Evolutionary conservation across 2,329 filamentous ascomycete species (phyloP).

Genomic region (Talaromyces sp.): DNA sequence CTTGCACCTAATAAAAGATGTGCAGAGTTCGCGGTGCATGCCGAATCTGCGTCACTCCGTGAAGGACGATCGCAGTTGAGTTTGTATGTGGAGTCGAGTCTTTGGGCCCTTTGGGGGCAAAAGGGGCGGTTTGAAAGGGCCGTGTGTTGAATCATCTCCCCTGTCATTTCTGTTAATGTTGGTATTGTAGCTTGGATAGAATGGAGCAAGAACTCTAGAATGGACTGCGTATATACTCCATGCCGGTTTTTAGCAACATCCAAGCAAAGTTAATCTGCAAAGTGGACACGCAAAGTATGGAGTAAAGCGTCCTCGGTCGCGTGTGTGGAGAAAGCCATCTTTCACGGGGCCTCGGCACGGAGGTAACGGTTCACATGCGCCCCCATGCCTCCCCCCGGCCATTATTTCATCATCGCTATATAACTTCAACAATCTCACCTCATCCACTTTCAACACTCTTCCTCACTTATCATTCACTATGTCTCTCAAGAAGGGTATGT

Average conservation of each 20-base stretch:
- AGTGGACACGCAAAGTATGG: neutral
- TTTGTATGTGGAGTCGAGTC: conserved; percentile 8
- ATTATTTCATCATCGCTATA: conserved; percentile 23
- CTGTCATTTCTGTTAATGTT: neutral
- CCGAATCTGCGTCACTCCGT: conserved; percentile 19
- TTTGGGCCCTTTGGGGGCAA: conserved; percentile 8
- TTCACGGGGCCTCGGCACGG: conserved; percentile 24
- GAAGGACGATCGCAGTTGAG: neutral
- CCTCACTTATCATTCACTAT: conserved; percentile 51
- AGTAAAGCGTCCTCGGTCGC: conserved; percentile 9
- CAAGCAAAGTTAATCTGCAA: neutral
- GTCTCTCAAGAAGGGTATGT: conserved; percentile 73
- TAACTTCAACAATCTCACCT: conserved; percentile 11
- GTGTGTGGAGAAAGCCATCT: conserved; percentile 3
- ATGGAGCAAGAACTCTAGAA: too few species aligned
- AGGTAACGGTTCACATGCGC: conserved; percentile 26
- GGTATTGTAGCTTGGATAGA: neutral
- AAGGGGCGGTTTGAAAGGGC: neutral
- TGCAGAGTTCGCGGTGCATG: conserved; percentile 15
- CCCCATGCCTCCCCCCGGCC: conserved; percentile 4
- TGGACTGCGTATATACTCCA: neutral
- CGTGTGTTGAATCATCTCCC: neutral
- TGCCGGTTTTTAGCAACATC: neutral
- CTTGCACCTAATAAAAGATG: too few species aligned
- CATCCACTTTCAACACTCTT: conserved; percentile 1